Evolutionary conservation across 1,284 basidiomycete species (phyloP).

Genomic region (Schizophyllum amplum): DNA sequence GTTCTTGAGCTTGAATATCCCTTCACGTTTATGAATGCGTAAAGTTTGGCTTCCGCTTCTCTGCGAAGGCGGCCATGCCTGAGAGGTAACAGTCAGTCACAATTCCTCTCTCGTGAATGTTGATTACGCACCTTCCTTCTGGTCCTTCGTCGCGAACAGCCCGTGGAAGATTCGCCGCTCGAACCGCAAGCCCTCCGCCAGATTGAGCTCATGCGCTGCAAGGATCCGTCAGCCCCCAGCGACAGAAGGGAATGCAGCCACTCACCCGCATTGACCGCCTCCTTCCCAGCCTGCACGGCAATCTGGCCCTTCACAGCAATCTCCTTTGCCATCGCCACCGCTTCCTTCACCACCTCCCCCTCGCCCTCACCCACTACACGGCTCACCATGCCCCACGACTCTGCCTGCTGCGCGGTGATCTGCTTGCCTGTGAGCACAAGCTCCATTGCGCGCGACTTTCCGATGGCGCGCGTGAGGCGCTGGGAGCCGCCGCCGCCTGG

Average conservation of each 20-base stretch:
- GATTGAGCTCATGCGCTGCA: slow-evolving; percentile 73
- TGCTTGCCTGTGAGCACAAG: slow-evolving; percentile 84
- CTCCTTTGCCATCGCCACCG: slow-evolving; percentile 71
- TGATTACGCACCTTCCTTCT: slow-evolving; percentile 79
- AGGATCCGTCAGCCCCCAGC: not conserved
- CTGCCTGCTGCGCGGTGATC: slow-evolving; percentile 79
- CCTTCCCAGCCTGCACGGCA: slow-evolving; percentile 88
- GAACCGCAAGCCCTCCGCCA: slow-evolving; percentile 80
- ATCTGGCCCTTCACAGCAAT: slow-evolving; percentile 85
- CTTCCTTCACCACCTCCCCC: slow-evolving; percentile 81
- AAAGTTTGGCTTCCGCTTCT: slow-evolving; percentile 91
- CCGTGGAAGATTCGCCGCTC: slow-evolving; percentile 91
- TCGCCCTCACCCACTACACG: slow-evolving; percentile 74
- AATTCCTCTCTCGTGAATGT: not conserved
- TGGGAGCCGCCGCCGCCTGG: slow-evolving; percentile 86
- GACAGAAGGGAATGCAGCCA: slow-evolving; percentile 7
- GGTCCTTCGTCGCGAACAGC: slow-evolving; percentile 91
- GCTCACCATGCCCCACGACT: slow-evolving; percentile 78
- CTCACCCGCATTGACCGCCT: slow-evolving; percentile 87
- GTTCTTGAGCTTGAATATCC: not conserved
- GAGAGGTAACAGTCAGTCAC: slow-evolving; percentile 4
- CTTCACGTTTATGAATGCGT: slow-evolving; percentile 38
- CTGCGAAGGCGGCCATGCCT: slow-evolving; percentile 97
- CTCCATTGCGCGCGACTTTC: slow-evolving; percentile 96
- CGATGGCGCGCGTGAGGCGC: slow-evolving; percentile 79